These are phyloP conservation scores for Ceratocystis eucalypticola DNA, from an alignment of 2,329 filamentous ascomycete genomes.

Conservation along the genomic window DNA sequence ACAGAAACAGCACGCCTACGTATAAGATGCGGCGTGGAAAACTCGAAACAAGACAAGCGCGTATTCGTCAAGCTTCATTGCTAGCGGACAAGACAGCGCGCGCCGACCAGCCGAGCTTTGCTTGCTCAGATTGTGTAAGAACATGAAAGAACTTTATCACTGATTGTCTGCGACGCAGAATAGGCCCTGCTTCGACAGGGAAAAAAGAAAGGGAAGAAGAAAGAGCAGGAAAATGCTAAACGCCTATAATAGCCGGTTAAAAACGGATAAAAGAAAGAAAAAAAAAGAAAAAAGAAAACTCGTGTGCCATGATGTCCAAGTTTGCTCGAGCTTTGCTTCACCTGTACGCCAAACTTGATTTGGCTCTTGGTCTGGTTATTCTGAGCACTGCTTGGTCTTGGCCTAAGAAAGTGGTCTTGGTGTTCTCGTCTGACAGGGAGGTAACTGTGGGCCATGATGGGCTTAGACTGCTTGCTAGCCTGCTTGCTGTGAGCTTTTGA, in stretches of 20 bases:
- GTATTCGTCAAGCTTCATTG: neutral
- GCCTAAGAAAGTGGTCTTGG: neutral
- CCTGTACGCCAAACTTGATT: constrained; percentile 5
- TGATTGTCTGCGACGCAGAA: too few relatives aligned
- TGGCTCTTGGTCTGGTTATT: constrained; percentile 2
- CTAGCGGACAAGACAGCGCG: too few relatives aligned
- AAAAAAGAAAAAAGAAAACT: neutral
- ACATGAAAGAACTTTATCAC: too few relatives aligned
- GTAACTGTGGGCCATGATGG: neutral
- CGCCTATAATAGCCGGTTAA: neutral
- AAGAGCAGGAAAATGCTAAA: neutral
- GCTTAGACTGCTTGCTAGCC: neutral
- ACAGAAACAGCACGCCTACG: neutral
- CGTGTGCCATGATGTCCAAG: neutral
- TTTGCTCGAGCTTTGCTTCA: constrained; percentile 8
- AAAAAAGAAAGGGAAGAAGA: neutral
- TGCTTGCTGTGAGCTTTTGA: neutral
- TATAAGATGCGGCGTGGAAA: neutral
- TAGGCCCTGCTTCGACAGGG: neutral
- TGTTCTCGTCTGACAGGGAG: neutral
- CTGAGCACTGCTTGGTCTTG: neutral
- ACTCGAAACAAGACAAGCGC: neutral
- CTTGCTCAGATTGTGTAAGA: too few relatives aligned
- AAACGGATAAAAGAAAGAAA: neutral
- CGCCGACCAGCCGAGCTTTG: too few relatives aligned